Conservation (phyloP, 495 filamentous ascomycete species). For the Letharia lupina region DNA sequence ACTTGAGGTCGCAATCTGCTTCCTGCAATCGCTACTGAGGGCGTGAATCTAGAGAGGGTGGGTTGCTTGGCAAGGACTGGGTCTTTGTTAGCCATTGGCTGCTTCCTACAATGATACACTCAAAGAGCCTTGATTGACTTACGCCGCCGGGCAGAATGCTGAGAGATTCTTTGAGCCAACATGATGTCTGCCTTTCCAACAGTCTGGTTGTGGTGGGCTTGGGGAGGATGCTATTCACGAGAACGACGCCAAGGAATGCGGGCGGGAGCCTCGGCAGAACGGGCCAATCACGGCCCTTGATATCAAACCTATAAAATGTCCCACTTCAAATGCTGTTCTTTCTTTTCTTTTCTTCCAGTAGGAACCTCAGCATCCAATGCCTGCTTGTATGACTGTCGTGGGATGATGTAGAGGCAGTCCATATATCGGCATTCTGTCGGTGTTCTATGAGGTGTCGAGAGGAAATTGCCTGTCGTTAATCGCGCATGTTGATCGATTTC, state of each 20-base stretch:
- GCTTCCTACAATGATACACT: neutral
- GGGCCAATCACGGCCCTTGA: conserved; percentile 10
- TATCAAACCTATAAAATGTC: neutral
- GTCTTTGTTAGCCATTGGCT: conserved; percentile 29
- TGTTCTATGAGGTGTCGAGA: conserved; percentile 37
- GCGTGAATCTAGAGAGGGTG: conserved; percentile 41
- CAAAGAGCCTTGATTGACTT: conserved; percentile 32
- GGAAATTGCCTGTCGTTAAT: conserved; percentile 49
- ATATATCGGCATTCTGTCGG: conserved; percentile 42
- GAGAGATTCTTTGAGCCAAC: conserved; percentile 56
- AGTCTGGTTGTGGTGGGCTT: neutral
- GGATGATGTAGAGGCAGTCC: conserved; percentile 41
- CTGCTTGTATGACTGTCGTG: conserved; percentile 23
- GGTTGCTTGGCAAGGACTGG: conserved; percentile 44
- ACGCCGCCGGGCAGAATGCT: conserved; percentile 63
- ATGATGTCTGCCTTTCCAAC: conserved; percentile 35
- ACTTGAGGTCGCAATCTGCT: conserved; percentile 42
- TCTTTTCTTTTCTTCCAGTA: conserved; percentile 31
- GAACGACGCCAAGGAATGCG: conserved; percentile 6
- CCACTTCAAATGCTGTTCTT: conserved; percentile 20
- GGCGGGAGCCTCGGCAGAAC: conserved; percentile 17
- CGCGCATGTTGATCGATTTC: conserved; percentile 38
- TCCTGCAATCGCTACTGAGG: conserved; percentile 43
- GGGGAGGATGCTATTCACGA: conserved; percentile 13
- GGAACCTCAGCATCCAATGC: conserved; percentile 39